Conservation (phyloP, 495 filamentous ascomycete species). For the Hypoxylon intermedium region DNA sequence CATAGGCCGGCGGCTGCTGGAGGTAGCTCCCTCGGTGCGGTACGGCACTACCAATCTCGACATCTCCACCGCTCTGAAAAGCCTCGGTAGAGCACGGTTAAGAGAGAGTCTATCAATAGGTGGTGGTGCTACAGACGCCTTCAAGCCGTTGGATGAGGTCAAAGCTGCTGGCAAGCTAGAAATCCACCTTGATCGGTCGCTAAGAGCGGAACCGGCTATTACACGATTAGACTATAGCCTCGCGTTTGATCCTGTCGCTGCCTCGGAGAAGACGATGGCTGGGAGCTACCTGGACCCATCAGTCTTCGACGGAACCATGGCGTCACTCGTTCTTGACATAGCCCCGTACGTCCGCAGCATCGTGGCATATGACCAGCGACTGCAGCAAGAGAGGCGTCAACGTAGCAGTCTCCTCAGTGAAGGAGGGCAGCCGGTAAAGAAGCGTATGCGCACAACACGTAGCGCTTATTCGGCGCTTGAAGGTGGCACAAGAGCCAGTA, state of each 20-base stretch:
- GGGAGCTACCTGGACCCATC: slow-evolving; percentile 60
- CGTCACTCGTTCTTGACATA: slow-evolving; percentile 72
- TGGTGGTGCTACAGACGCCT: neutral
- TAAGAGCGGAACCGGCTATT: slow-evolving; percentile 33
- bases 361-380: slow-evolving; percentile 72
- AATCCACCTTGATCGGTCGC: slow-evolving; percentile 29
- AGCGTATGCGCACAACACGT: slow-evolving; percentile 76
- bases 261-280: slow-evolving; percentile 48
- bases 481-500: slow-evolving; percentile 74
- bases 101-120: neutral
- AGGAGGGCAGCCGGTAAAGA: slow-evolving; percentile 59
- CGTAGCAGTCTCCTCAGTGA: slow-evolving; percentile 68
- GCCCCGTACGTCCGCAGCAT: slow-evolving; percentile 86
- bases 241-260: slow-evolving; percentile 65
- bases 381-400: slow-evolving; percentile 70
- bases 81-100: slow-evolving; percentile 45
- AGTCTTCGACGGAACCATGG: slow-evolving; percentile 72
- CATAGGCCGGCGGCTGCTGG: slow-evolving; percentile 66
- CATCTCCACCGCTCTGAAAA: slow-evolving; percentile 46
- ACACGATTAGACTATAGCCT: slow-evolving; percentile 54
- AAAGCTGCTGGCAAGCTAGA: slow-evolving; percentile 41
- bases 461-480: slow-evolving; percentile 83
- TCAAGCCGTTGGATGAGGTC: slow-evolving; percentile 40
- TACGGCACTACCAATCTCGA: slow-evolving; percentile 35
- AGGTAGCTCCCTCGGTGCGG: slow-evolving; percentile 48